Base-by-base conservation (phyloP, 495 filamentous ascomycete species). In the Hypoxylon fuscum region DNA sequence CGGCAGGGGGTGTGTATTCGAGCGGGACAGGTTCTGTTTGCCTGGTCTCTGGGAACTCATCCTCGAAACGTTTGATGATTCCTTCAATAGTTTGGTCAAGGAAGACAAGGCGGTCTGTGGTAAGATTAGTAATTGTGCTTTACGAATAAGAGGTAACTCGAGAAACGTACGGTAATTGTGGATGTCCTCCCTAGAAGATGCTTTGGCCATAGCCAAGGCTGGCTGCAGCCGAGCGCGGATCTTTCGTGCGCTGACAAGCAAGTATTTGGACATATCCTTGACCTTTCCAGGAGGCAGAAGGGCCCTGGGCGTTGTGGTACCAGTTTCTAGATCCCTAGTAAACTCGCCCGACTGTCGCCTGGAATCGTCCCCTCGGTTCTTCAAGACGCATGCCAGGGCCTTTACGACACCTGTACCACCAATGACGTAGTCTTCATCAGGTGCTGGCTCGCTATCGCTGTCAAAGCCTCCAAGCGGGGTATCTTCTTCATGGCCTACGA, bases 351-450 rank as follows among this genome's bases (percentile, higher is more conserved):
- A 81, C 34, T 75, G 71, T 20, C 79, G 70, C 11, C 83, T 74
- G 11, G 79, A 77, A 61, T 87, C 85, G 38, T 82, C 80, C 10
- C 79, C 83, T 64, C 85, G 83, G 62, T 96, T 96, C 51, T 89
- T 87, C 27, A 98, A 81, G 65, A 92, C 96, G 41, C 96, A 92
- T 42, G 92, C 89, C 49, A 98, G 78, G 18, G 93, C 93, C 74
- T 97, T 96, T 29, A 96, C 95, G 0, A 98, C 91, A 58, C 94
- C 95, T 0, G 93, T 96, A 15, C 94, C 93, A 32, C 93, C 93
- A 67, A 98, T 92, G 34, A 98, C 92, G 74, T 98, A 97, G 69
- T 97, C 91, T 41, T 96, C 90, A 62, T 96, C 92, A 1, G 93
- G 91, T 21, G 91, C 89, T 14, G 86, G 82, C 3, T 90, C 88